Percentiles rank a stretch among this genome's conserved stretches.
These are phyloP conservation scores for Ogataea paradorogensis DNA, from an alignment of 805 yeast species.

Conservation along the genomic window DNA sequence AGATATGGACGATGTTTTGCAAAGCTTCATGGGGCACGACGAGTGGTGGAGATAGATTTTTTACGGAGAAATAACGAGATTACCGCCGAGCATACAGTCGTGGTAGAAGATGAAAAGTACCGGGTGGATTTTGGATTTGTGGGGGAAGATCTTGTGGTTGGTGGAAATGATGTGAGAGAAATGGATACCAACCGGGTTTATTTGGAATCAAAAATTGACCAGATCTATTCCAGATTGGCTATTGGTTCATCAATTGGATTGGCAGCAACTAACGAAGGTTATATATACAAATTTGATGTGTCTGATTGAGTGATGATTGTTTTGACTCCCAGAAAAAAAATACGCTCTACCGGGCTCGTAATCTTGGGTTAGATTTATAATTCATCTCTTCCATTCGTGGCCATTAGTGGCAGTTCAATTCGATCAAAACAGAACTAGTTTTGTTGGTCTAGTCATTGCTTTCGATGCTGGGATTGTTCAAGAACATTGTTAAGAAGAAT, in stretches of 20 bases:
- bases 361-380: not conserved
- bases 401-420: not conserved
- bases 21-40: conserved; percentile 14
- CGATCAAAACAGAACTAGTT: not conserved
- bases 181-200: not conserved
- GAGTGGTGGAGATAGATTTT: conserved; percentile 12
- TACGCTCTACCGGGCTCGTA: conserved; percentile 6
- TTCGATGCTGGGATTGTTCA: conserved; percentile 29
- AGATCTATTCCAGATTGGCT: not conserved
- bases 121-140: conserved; percentile 13
- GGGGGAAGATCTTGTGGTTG: conserved; percentile 5
- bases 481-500: conserved; percentile 26
- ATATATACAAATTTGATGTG: not conserved
- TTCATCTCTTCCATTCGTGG: not conserved
- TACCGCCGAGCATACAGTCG: conserved; percentile 3
- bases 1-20: conserved; percentile 6
- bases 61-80: conserved; percentile 13
- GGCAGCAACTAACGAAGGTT: conserved; percentile 4
- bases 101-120: conserved; percentile 7
- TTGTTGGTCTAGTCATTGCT: conserved; percentile 2
- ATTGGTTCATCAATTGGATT: not conserved
- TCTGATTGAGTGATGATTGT: not conserved
- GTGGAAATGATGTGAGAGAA: conserved; percentile 4
- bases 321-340: too few relatives aligned
- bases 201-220: not conserved